Evolutionary conservation across 192 early-diverging fungal species (phyloP).

Genomic region (Backusella mclennaniae): DNA sequence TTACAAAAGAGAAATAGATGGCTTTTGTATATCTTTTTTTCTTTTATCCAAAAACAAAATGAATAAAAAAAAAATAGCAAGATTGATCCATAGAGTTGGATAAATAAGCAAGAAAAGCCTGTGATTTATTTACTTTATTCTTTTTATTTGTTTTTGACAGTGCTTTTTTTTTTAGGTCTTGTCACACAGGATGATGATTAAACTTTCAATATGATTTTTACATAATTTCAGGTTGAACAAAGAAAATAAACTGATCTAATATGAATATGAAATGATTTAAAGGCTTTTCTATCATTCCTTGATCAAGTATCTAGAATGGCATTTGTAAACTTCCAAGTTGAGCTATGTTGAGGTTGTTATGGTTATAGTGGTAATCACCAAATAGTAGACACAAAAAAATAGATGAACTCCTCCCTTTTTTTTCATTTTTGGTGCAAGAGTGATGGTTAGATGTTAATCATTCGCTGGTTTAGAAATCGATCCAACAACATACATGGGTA

Average conservation of each 20-base stretch:
- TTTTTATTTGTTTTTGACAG: background rate
- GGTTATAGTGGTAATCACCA: background rate
- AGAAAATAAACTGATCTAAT: background rate
- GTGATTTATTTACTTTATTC: background rate
- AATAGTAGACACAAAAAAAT: background rate
- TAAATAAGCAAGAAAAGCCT: background rate
- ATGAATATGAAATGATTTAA: background rate
- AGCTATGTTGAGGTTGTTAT: background rate
- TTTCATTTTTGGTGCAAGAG: background rate
- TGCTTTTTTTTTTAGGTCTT: background rate
- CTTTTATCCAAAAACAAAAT: background rate
- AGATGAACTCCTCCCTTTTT: too few relatives aligned
- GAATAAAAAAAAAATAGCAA: background rate
- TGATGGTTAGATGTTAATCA: background rate
- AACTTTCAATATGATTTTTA: constrained; percentile 1
- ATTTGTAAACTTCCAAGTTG: background rate
- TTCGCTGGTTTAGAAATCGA: background rate
- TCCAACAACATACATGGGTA: background rate
- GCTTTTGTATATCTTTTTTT: background rate
- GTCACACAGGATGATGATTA: background rate
- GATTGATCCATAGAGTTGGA: background rate
- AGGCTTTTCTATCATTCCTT: background rate
- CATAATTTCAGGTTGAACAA: background rate
- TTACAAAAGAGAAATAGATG: background rate
- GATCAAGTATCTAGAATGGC: background rate